A percentile compares a stretch with the other conserved stretches of the same genome.
These are phyloP conservation scores for Hyaloraphidium curvatum DNA, from an alignment of 192 early-diverging fungal species.

Conservation along the genomic window DNA sequence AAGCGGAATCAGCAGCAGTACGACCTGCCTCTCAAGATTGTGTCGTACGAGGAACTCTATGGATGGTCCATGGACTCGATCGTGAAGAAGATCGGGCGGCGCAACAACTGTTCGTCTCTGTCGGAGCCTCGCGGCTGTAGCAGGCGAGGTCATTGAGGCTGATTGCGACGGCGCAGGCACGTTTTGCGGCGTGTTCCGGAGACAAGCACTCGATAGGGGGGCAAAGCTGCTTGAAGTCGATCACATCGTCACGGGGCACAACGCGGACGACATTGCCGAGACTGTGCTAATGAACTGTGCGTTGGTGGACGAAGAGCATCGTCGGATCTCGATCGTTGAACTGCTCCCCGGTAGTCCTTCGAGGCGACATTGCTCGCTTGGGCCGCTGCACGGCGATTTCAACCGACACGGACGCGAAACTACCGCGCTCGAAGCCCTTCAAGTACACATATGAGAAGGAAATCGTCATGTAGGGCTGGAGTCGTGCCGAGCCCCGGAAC, in stretches of 20 bases:
- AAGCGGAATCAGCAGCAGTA: slow-evolving; percentile 92
- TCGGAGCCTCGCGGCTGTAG: neutral
- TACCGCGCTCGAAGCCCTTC: slow-evolving; percentile 86
- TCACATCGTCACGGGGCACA: slow-evolving; percentile 97
- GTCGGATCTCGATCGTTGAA: neutral
- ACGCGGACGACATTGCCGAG: slow-evolving; percentile 97
- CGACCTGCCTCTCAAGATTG: slow-evolving; percentile 73
- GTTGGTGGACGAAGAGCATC: neutral
- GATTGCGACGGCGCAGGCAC: slow-evolving; percentile 22
- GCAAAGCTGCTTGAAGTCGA: slow-evolving; percentile 73
- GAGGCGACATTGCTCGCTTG: slow-evolving; percentile 82
- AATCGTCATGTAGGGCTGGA: slow-evolving; percentile 65
- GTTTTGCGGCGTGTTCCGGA: slow-evolving; percentile 94
- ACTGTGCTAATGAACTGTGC: slow-evolving; percentile 95
- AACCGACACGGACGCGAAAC: slow-evolving; percentile 49
- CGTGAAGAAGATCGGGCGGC: slow-evolving; percentile 78
- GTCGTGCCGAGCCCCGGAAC: neutral
- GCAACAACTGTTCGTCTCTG: slow-evolving; percentile 65
- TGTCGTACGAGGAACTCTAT: slow-evolving; percentile 88
- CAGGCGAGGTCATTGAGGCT: neutral
- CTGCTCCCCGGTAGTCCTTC: slow-evolving; percentile 40
- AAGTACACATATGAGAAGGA: slow-evolving; percentile 99
- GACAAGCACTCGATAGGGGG: slow-evolving; percentile 91
- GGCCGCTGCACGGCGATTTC: slow-evolving; percentile 81
- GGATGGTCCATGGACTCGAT: slow-evolving; percentile 98